phyloP scores from a whole-genome alignment of 1,284 basidiomycete genomes.

The Jaminaea rosea region DNA sequence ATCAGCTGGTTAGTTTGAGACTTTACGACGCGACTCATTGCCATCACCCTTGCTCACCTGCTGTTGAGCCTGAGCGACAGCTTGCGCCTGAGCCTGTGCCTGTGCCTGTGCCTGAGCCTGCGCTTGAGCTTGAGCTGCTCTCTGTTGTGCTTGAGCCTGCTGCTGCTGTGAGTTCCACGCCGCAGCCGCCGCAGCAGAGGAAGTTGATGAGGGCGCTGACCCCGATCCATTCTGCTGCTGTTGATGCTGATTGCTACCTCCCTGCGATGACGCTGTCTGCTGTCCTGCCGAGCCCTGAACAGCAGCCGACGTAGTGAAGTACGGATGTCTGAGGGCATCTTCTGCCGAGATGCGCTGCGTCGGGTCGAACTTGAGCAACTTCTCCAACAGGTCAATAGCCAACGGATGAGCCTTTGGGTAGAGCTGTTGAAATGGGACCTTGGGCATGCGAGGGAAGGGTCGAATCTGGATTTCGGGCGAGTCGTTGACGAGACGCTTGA shows the following conservation, averaged over 20 bases:
- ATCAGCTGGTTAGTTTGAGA: neutral
- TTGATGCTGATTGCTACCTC: neutral
- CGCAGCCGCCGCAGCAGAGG: neutral
- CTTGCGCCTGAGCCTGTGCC: neutral
- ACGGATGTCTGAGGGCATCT: slow-evolving; percentile 83
- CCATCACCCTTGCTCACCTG: neutral
- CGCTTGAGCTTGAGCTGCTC: neutral
- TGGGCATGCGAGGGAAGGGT: slow-evolving; percentile 80
- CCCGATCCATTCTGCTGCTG: neutral
- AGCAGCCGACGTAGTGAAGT: slow-evolving; percentile 58
- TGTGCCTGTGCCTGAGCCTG: neutral
- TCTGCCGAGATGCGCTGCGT: slow-evolving; percentile 82
- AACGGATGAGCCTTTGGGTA: slow-evolving; percentile 85
- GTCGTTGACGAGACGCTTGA: slow-evolving; percentile 82
- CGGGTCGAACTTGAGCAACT: slow-evolving; percentile 92
- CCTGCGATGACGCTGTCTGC: neutral
- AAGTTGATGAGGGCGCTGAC: neutral
- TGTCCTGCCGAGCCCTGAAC: slow-evolving; percentile 5
- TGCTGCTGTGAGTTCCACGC: neutral
- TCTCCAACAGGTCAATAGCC: slow-evolving; percentile 88
- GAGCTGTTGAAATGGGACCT: slow-evolving; percentile 78
- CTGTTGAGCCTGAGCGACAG: slow-evolving; percentile 1
- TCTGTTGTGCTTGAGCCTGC: neutral
- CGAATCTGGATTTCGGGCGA: slow-evolving; percentile 89
- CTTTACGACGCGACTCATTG: too few species aligned